phyloP scores from a whole-genome alignment of 805 yeast genomes.

The Sugiyamaella chiloensis region DNA sequence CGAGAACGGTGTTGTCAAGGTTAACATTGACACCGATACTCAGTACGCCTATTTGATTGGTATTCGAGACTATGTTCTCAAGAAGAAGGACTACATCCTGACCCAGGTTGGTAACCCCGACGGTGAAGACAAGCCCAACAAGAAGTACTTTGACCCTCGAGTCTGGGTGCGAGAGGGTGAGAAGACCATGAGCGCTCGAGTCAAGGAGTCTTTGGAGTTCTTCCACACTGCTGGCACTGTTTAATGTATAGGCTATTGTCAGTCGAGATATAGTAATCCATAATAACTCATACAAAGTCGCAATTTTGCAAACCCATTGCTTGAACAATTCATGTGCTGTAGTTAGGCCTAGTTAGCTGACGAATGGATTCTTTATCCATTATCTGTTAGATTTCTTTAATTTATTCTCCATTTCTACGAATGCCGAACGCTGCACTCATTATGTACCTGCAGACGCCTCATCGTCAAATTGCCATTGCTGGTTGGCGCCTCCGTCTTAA shows the following conservation, averaged over 20 bases:
- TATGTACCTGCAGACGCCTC: background rate
- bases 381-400: no score
- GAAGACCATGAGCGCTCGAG: slow-evolving; percentile 91
- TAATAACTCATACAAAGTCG: no score
- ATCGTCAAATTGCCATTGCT: no score
- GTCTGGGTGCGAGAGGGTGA: slow-evolving; percentile 99
- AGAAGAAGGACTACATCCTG: slow-evolving; percentile 91
- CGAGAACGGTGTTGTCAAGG: slow-evolving; percentile 94
- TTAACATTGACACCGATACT: slow-evolving; percentile 98
- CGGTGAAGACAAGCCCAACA: slow-evolving; percentile 98
- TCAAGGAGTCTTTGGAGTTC: slow-evolving; percentile 74
- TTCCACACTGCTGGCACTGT: slow-evolving; percentile 53
- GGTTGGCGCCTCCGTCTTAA: background rate
- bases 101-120: slow-evolving; percentile 98
- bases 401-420: no score
- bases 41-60: slow-evolving; percentile 97
- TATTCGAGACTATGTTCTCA: slow-evolving; percentile 94
- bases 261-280: no score
- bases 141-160: slow-evolving; percentile 99
- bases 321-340: background rate
- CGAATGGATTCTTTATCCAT: no score
- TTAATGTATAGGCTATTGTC: slow-evolving; percentile 18
- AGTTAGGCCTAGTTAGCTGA: no score
- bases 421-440: no score
- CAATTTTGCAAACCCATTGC: background rate